Percentiles rank a stretch among this genome's conserved stretches.
These are phyloP conservation scores for Senna tora DNA, from an alignment of 306 rosid genomes.

Conservation along the genomic window DNA sequence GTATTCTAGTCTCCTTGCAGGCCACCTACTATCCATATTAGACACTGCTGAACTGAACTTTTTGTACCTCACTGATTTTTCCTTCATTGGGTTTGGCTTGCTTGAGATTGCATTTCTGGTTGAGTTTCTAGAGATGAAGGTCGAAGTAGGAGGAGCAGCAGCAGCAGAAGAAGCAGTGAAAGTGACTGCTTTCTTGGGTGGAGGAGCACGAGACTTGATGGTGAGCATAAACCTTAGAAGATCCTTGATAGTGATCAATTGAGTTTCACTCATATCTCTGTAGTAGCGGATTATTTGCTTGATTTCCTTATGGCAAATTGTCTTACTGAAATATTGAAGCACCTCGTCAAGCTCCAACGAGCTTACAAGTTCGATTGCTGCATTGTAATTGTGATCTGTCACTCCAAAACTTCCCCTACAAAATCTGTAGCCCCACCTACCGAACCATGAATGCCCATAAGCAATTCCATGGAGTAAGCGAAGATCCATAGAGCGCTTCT, in stretches of 20 bases:
- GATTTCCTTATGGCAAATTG: constrained; percentile 49
- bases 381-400: constrained; percentile 50
- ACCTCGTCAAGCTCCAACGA: constrained; percentile 62
- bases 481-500: constrained; percentile 81
- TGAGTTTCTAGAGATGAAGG: constrained; percentile 40
- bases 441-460: constrained; percentile 89
- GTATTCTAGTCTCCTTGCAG: constrained; percentile 70
- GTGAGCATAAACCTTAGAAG: constrained; percentile 84
- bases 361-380: constrained; percentile 63
- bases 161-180: background rate
- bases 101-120: constrained; percentile 41
- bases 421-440: constrained; percentile 85
- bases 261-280: constrained; percentile 82
- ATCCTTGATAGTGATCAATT: constrained; percentile 62
- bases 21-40: constrained; percentile 95
- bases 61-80: constrained; percentile 60
- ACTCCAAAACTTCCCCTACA: constrained; percentile 81
- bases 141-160: constrained; percentile 31
- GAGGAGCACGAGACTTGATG: constrained; percentile 59
- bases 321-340: constrained; percentile 44
- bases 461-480: constrained; percentile 90
- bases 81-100: constrained; percentile 53
- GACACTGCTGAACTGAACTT: constrained; percentile 61
- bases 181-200: constrained; percentile 37
- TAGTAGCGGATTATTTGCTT: constrained; percentile 68